A percentile compares a stretch with the other conserved stretches of the same genome.
These are phyloP conservation scores for Ceratonia siliqua DNA, from an alignment of 306 rosid genomes.

Conservation along the genomic window DNA sequence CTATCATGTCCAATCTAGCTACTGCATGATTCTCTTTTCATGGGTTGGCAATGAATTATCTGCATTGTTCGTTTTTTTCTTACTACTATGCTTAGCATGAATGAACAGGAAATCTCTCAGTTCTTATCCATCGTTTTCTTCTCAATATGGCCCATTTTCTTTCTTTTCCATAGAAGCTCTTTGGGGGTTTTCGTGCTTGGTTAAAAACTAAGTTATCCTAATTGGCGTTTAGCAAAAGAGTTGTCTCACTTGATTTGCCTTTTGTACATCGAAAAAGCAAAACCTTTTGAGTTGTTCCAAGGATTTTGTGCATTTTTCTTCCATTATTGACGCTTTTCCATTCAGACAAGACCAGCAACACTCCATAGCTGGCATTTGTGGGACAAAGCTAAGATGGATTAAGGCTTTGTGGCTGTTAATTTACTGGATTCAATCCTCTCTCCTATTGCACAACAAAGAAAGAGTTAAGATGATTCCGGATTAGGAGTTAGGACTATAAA, in stretches of 20 bases:
- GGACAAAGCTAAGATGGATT: too few species aligned
- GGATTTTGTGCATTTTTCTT: background rate
- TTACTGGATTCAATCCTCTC: too few species aligned
- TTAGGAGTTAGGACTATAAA: too few species aligned
- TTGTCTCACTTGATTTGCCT: background rate
- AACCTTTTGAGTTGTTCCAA: background rate
- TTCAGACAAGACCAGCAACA: background rate
- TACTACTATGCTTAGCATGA: conserved; percentile 37
- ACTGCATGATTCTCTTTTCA: too few species aligned
- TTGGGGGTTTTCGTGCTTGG: background rate
- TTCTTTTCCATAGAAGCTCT: background rate
- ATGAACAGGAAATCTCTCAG: background rate
- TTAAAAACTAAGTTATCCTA: too few species aligned
- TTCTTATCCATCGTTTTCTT: background rate
- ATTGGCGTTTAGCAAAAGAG: background rate
- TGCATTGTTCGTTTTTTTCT: background rate
- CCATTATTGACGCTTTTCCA: background rate
- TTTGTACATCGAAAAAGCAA: background rate
- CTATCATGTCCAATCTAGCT: too few species aligned
- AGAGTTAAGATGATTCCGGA: too few species aligned
- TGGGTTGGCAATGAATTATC: background rate
- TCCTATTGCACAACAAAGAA: too few species aligned
- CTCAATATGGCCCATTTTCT: background rate
- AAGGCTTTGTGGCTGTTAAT: too few species aligned
- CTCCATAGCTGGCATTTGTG: too few species aligned